phyloP scores from a whole-genome alignment of 441 rosid genomes.

The Gossypium lobatum region DNA sequence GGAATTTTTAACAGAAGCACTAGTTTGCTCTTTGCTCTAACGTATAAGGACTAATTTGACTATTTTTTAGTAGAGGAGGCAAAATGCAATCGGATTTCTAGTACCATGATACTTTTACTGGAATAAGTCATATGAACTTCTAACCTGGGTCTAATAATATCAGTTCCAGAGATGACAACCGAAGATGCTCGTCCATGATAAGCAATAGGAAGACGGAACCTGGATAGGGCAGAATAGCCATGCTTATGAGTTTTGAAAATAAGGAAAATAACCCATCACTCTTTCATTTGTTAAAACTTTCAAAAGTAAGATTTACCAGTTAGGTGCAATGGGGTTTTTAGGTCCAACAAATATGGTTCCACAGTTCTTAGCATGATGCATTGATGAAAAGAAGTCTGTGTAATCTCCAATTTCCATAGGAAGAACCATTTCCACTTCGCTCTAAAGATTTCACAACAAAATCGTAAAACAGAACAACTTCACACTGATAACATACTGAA shows the following conservation, averaged over 20 bases:
- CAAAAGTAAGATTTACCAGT: constrained; percentile 46
- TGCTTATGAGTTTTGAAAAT: constrained; percentile 4
- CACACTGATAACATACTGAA: not conserved
- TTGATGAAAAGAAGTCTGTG: constrained; percentile 86
- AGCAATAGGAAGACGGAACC: constrained; percentile 95
- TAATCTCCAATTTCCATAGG: constrained; percentile 89
- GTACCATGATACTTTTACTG: too few species aligned
- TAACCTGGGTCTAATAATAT: constrained; percentile 78
- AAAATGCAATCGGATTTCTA: too few species aligned
- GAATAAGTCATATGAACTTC: constrained; percentile 3
- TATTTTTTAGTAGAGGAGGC: too few species aligned
- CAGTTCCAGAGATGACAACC: constrained; percentile 81
- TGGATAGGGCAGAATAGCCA: constrained; percentile 22
- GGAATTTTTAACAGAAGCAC: too few species aligned
- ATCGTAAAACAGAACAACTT: not conserved
- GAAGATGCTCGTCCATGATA: constrained; percentile 97
- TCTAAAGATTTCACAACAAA: constrained; percentile 31
- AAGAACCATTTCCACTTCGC: constrained; percentile 73
- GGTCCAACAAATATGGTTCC: constrained; percentile 87
- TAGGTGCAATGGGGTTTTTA: constrained; percentile 54
- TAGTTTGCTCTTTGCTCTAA: too few species aligned
- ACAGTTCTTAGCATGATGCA: constrained; percentile 91
- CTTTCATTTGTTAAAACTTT: constrained; percentile 11
- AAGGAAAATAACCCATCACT: not conserved
- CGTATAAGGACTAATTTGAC: too few species aligned